phyloP scores from a whole-genome alignment of 345 rosid genomes.

The Populus ilicifolia region DNA sequence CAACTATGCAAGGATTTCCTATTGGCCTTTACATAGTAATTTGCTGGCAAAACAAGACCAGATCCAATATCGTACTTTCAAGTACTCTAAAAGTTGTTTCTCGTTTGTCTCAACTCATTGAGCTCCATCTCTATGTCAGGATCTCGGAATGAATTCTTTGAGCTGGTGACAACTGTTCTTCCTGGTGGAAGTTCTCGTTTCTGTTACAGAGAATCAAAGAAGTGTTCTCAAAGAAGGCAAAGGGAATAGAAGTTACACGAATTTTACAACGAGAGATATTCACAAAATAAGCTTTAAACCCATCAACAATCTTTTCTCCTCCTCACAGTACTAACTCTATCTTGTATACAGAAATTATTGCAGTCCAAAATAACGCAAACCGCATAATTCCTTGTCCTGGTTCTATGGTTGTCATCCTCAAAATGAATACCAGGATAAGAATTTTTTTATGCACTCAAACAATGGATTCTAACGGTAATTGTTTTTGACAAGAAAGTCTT shows the following conservation, averaged over 20 bases:
- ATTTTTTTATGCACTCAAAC: neutral
- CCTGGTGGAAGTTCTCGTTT: slow-evolving; percentile 76
- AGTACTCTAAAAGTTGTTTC: slow-evolving; percentile 16
- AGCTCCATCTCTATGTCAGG: slow-evolving; percentile 64
- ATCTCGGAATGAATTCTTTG: slow-evolving; percentile 43
- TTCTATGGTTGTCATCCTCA: neutral
- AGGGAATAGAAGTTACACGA: neutral
- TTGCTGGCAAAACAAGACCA: neutral
- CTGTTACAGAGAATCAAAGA: slow-evolving; percentile 25
- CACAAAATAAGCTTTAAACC: neutral
- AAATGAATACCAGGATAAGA: neutral
- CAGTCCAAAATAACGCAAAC: neutral
- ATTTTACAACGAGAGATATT: neutral
- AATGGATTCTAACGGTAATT: neutral
- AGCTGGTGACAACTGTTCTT: slow-evolving; percentile 36
- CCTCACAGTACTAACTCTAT: neutral
- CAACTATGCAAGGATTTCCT: slow-evolving; percentile 12
- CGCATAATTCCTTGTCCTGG: neutral
- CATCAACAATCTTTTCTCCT: neutral
- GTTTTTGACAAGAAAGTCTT: neutral
- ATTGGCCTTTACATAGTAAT: slow-evolving; percentile 6
- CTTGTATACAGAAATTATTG: neutral
- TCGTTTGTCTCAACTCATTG: slow-evolving; percentile 50
- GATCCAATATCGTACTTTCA: neutral
- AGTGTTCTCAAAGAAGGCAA: neutral